phyloP scores from a whole-genome alignment of 2,329 filamentous ascomycete genomes.

The Clarireedia homoeocarpa region DNA sequence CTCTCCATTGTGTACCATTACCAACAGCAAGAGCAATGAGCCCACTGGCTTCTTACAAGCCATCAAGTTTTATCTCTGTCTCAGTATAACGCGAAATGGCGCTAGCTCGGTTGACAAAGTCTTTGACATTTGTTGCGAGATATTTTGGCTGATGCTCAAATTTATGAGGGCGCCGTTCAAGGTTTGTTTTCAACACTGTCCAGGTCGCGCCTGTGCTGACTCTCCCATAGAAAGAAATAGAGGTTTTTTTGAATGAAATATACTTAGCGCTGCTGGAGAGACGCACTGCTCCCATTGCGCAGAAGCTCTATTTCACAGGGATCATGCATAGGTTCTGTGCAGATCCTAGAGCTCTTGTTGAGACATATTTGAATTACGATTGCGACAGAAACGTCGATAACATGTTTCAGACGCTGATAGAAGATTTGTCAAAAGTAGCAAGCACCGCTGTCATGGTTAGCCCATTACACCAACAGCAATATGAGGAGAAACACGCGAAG shows the following conservation, averaged over 20 bases:
- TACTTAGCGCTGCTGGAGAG: constrained; percentile 89
- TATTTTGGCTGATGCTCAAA: constrained; percentile 96
- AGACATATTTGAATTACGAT: constrained; percentile 96
- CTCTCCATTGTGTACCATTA: constrained; percentile 86
- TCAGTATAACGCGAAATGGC: constrained; percentile 90
- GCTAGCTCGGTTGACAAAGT: constrained; percentile 87
- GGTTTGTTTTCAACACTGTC: constrained; percentile 38
- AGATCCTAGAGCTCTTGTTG: constrained; percentile 83
- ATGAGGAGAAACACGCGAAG: constrained; percentile 64
- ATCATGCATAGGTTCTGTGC: constrained; percentile 76
- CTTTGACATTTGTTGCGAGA: constrained; percentile 93
- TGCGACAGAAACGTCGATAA: constrained; percentile 95
- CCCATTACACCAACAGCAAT: constrained; percentile 72
- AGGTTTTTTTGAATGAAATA: constrained; percentile 96
- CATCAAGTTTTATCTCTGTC: constrained; percentile 91
- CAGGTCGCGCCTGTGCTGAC: constrained; percentile 1
- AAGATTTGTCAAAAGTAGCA: constrained; percentile 83
- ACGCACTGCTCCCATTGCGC: constrained; percentile 74
- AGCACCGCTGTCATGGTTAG: constrained; percentile 71
- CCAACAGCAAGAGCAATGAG: constrained; percentile 80
- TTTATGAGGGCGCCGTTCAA: constrained; percentile 91
- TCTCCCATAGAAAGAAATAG: constrained; percentile 74
- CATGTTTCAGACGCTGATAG: constrained; percentile 91
- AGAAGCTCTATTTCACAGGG: constrained; percentile 87
- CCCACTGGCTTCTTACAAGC: constrained; percentile 88